Evolutionary conservation across 371 early-diverging fungal species (phyloP).

Genomic region (Apophysomyces elegans): DNA sequence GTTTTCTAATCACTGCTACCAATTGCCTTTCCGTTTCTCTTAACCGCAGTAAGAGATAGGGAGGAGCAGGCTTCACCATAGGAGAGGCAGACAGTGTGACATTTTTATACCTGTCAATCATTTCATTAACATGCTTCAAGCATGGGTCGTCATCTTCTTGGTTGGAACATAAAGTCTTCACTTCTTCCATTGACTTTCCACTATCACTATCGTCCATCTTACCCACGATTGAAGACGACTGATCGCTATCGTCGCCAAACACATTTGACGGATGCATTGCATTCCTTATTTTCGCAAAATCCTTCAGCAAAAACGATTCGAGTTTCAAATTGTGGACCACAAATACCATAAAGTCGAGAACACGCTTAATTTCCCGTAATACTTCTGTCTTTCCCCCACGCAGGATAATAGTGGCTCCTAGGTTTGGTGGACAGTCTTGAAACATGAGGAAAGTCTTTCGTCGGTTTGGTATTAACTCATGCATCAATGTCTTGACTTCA

Average conservation of each 20-base stretch:
- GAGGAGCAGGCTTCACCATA: conserved; percentile 78
- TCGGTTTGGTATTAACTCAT: conserved; percentile 73
- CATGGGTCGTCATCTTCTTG: conserved; percentile 32
- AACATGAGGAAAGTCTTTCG: conserved; percentile 88
- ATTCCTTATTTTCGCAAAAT: conserved; percentile 64
- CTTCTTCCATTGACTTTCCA: conserved; percentile 11
- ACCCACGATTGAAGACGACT: not conserved
- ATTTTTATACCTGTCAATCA: conserved; percentile 57
- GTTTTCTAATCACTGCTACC: conserved; percentile 26
- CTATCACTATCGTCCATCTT: not conserved
- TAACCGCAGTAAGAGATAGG: conserved; percentile 76
- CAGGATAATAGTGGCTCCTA: conserved; percentile 87
- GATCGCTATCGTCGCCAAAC: not conserved
- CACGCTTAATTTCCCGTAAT: conserved; percentile 73
- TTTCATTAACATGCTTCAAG: conserved; percentile 32
- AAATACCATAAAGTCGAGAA: conserved; percentile 79
- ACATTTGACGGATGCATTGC: conserved; percentile 14
- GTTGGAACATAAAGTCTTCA: not conserved
- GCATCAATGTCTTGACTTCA: conserved; percentile 75
- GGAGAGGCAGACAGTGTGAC: conserved; percentile 84
- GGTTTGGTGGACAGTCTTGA: conserved; percentile 76
- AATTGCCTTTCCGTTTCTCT: conserved; percentile 46
- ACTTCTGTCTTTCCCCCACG: conserved; percentile 73
- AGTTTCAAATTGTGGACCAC: conserved; percentile 83
- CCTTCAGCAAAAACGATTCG: conserved; percentile 74